Base-by-base conservation (phyloP, 176 grass and related monocot genomes). In the Hordeum marinum region DNA sequence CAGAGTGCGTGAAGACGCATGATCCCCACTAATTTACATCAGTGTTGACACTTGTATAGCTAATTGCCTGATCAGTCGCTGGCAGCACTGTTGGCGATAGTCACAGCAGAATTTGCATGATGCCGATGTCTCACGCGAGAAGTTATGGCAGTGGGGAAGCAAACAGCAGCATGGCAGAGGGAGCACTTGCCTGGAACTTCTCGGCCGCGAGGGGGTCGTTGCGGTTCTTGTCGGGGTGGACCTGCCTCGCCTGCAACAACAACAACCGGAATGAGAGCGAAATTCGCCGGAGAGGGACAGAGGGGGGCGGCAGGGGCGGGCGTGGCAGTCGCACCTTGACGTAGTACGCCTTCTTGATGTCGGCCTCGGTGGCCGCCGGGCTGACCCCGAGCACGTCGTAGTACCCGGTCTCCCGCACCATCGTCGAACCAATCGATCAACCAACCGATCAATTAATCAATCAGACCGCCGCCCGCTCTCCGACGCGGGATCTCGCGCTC, bases 311-410 rank as follows among this genome's bases (percentile, higher is more conserved):
- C 32, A 12, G 43, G 57, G 5, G 4, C 29, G 32, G 32, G 54
- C n/a, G 62, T 25, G 24, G 31, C 15, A 52, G 48, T 24, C 18
- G 26, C 63, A 95, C 96, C 93, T 91, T 98, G 58, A 90, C 81
- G 88, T 98, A 95, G 88, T 98, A 98, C 0, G 93, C 96, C 80
- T 88, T 98, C 89, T 95, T 95, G 87, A 98, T 98, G 73, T 98
- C 96, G 12, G 83, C 81, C 78, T 98, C 93, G 25, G 91, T 90
- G 68, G 96, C 96, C 36, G 48, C 25, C 52, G 96, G 93, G 75
- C 71, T 94, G 12, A 98, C 88, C 58, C 86, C 96, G 61, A 98
- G 75, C 84, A 98, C 96, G 57, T 98, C 96, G 76, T 98, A 98
- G 89, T 98, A 98, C 54, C 79, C 86, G n/a, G 96, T 94, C 64